Conservation (phyloP, 306 rosid genomes). For the Urtica urens region DNA sequence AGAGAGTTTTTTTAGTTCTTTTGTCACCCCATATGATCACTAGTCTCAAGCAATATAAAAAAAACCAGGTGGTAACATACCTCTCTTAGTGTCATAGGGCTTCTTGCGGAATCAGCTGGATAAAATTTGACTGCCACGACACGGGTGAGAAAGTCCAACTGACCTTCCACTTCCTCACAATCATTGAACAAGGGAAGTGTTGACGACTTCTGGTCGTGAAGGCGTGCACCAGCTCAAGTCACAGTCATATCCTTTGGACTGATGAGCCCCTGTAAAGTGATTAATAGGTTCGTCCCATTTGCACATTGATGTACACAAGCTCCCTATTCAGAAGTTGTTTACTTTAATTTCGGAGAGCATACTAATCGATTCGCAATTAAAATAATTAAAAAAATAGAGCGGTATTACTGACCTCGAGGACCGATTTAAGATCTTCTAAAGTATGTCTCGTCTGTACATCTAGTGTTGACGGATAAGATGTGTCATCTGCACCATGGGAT, state of each 20-base stretch:
- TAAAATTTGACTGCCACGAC: conserved; percentile 83
- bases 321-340: conserved; percentile 51
- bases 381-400: conserved; percentile 8
- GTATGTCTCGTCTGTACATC: conserved; percentile 80
- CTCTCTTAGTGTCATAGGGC: conserved; percentile 84
- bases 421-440: conserved; percentile 73
- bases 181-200: conserved; percentile 65
- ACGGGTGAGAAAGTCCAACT: conserved; percentile 87
- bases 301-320: conserved; percentile 87
- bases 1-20: no score
- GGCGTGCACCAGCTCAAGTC: conserved; percentile 84
- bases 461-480: conserved; percentile 87
- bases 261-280: conserved; percentile 75
- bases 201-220: conserved; percentile 56
- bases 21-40: no score
- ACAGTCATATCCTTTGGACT: conserved; percentile 87
- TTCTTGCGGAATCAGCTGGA: conserved; percentile 64
- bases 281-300: conserved; percentile 70
- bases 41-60: no score
- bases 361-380: neutral
- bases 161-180: conserved; percentile 94
- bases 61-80: no score
- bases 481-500: conserved; percentile 93
- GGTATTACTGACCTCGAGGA: conserved; percentile 61
- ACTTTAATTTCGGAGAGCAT: no score